These are phyloP conservation scores for Protomyces inouyei DNA, from an alignment of 1,139 yeast genomes.

Conservation along the genomic window DNA sequence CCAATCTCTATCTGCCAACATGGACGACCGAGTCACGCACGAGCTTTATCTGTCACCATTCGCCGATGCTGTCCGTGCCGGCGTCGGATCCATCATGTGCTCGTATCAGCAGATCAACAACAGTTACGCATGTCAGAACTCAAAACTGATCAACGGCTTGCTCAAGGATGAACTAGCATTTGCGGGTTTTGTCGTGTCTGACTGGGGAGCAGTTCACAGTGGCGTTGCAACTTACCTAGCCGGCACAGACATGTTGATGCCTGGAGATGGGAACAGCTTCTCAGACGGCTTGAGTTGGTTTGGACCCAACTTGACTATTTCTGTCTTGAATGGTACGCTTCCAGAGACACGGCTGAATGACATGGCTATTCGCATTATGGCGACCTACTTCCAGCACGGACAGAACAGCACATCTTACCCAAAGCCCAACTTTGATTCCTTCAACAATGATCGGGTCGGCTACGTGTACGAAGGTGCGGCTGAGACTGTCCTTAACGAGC, in stretches of 20 bases:
- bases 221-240: constrained; percentile 57
- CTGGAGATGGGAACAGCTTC: constrained; percentile 42
- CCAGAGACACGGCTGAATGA: constrained; percentile 56
- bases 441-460: constrained; percentile 3
- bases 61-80: constrained; percentile 58
- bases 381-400: constrained; percentile 48
- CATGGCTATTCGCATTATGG: constrained; percentile 58
- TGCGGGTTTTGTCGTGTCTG: constrained; percentile 62
- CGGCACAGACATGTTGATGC: constrained; percentile 66
- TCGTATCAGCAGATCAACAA: constrained; percentile 57
- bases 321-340: constrained; percentile 54
- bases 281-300: constrained; percentile 43
- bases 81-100: constrained; percentile 60
- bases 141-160: constrained; percentile 52
- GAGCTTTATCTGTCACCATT: constrained; percentile 64
- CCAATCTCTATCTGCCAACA: constrained; percentile 42
- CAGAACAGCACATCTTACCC: constrained; percentile 27
- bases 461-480: constrained; percentile 8
- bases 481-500: constrained; percentile 47
- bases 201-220: constrained; percentile 61
- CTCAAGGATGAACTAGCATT: constrained; percentile 61
- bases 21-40: constrained; percentile 60
- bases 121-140: constrained; percentile 58
- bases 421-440: constrained; percentile 7
- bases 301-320: constrained; percentile 56